A percentile compares a stretch with the other conserved stretches of the same genome.
Conservation (phyloP, 345 rosid genomes). For the Eucalyptus regnans region DNA sequence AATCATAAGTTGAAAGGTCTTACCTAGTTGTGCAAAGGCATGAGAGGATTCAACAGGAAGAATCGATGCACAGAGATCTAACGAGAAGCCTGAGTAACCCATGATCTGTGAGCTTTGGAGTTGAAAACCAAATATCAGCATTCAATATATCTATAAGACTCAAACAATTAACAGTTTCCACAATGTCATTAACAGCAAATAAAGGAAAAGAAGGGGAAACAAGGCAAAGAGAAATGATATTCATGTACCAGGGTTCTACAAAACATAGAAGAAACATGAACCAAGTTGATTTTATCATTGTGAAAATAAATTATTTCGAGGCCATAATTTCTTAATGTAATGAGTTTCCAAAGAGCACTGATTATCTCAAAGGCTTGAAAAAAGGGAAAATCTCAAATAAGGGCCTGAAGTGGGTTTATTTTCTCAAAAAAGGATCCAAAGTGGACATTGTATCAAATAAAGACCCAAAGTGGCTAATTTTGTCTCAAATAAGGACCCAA, state of each 20-base stretch:
- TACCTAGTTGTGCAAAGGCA: neutral
- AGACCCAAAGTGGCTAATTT: no score
- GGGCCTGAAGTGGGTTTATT: no score
- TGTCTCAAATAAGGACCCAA: no score
- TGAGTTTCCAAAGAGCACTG: neutral
- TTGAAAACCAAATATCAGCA: neutral
- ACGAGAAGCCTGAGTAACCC: neutral
- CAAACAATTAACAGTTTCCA: neutral
- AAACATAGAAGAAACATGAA: neutral
- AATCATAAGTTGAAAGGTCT: neutral
- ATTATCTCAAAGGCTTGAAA: neutral
- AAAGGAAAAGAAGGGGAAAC: neutral
- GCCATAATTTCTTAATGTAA: neutral
- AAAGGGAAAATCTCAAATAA: no score
- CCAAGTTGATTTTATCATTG: neutral
- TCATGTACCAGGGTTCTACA: neutral
- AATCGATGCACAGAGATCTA: neutral
- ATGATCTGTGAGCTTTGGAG: neutral
- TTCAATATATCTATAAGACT: neutral
- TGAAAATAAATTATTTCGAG: neutral
- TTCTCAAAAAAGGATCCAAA: no score
- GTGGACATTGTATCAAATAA: no score
- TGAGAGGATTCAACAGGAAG: neutral
- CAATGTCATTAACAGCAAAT: neutral
- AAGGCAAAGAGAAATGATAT: neutral